phyloP scores from a whole-genome alignment of 306 rosid genomes.

The Purshia tridentata region DNA sequence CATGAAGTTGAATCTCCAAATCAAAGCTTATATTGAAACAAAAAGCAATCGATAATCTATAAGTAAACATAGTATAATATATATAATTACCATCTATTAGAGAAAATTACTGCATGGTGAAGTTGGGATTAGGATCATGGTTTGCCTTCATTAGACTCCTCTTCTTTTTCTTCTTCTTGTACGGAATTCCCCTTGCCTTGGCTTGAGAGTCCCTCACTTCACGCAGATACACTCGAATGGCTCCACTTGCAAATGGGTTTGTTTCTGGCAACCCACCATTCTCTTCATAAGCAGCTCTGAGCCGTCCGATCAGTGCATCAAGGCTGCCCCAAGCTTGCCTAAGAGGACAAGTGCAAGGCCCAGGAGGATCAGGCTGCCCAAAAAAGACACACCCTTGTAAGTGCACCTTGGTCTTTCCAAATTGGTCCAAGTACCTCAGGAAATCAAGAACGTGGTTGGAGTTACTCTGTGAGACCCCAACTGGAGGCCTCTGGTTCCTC shows the following conservation, averaged over 20 bases:
- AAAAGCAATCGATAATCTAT: background rate
- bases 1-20: too few relatives aligned
- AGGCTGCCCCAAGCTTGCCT: constrained; percentile 76
- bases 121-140: constrained; percentile 20
- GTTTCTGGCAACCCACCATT: constrained; percentile 55
- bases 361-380: constrained; percentile 58
- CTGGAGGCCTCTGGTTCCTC: constrained; percentile 57
- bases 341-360: constrained; percentile 57
- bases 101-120: constrained; percentile 18
- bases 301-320: constrained; percentile 59
- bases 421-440: constrained; percentile 52
- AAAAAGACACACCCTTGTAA: constrained; percentile 49
- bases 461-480: constrained; percentile 51
- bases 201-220: constrained; percentile 59
- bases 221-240: constrained; percentile 45
- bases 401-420: constrained; percentile 66
- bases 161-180: constrained; percentile 65
- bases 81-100: constrained; percentile 12
- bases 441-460: constrained; percentile 50
- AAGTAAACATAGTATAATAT: too few relatives aligned
- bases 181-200: constrained; percentile 59
- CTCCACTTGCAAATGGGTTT: constrained; percentile 51
- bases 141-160: constrained; percentile 29
- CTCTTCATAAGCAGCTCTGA: constrained; percentile 61
- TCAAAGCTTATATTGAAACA: too few relatives aligned